A percentile compares a stretch with the other conserved stretches of the same genome.
Conservation (phyloP, 2,329 filamentous ascomycete species). For the Ophiocordyceps camponoti-leonardi region DNA sequence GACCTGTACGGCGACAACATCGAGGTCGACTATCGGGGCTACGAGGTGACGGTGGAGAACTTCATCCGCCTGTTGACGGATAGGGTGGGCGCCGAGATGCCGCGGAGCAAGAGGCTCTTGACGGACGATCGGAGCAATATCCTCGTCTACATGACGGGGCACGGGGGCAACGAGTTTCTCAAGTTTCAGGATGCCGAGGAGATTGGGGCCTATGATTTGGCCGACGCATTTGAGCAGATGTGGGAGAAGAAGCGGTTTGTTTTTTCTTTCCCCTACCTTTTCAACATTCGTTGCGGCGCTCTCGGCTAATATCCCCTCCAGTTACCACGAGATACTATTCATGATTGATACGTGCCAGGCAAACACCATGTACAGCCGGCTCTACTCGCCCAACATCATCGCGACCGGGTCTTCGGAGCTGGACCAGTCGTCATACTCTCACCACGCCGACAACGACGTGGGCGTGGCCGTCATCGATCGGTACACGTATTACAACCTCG, state of each 20-base stretch:
- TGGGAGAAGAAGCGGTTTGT: constrained; percentile 92
- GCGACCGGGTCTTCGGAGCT: constrained; percentile 93
- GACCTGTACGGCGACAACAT: constrained; percentile 98
- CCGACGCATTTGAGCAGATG: constrained; percentile 98
- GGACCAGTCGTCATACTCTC: constrained; percentile 90
- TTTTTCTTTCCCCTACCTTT: neutral
- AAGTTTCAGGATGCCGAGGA: constrained; percentile 98
- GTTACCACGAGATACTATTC: constrained; percentile 93
- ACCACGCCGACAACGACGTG: constrained; percentile 95
- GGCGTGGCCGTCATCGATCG: constrained; percentile 96
- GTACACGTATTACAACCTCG: constrained; percentile 96
- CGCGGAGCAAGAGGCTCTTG: constrained; percentile 78
- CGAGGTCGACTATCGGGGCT: constrained; percentile 94
- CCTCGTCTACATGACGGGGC: constrained; percentile 96
- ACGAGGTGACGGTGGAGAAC: constrained; percentile 97
- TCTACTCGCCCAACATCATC: constrained; percentile 96
- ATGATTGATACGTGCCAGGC: constrained; percentile 99
- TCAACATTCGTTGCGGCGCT: neutral
- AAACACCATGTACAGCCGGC: constrained; percentile 97
- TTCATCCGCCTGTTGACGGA: constrained; percentile 94
- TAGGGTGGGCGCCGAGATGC: constrained; percentile 85
- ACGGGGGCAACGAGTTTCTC: constrained; percentile 92
- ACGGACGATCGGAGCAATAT: constrained; percentile 96
- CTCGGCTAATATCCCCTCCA: constrained; percentile 10
- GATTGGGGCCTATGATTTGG: constrained; percentile 88